Conservation (phyloP, 2,329 filamentous ascomycete species). For the Aureobasidium pullulans region DNA sequence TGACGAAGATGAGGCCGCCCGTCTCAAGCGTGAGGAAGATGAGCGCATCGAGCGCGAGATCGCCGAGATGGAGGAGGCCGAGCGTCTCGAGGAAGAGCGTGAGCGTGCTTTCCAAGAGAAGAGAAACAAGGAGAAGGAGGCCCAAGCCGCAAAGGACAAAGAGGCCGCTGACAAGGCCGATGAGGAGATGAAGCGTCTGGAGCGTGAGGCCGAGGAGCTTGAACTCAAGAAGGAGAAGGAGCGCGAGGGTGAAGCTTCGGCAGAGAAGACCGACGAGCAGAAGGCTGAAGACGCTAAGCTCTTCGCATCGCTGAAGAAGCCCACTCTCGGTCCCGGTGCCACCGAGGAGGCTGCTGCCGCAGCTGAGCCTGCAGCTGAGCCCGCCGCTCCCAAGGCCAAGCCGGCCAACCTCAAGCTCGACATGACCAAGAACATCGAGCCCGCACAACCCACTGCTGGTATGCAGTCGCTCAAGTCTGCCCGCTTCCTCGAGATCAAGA, state of each 20-base stretch:
- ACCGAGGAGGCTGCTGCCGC: slow-evolving; percentile 19
- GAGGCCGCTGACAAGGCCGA: slow-evolving; percentile 48
- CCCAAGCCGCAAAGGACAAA: slow-evolving; percentile 43
- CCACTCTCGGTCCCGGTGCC: slow-evolving; percentile 40
- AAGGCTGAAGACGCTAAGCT: slow-evolving; percentile 36
- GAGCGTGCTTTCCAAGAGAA: slow-evolving; percentile 69
- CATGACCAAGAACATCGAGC: slow-evolving; percentile 79
- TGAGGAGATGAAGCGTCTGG: slow-evolving; percentile 40
- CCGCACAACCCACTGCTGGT: slow-evolving; percentile 85
- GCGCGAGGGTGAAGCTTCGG: slow-evolving; percentile 19
- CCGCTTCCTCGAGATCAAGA: slow-evolving; percentile 74
- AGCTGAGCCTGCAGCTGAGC: slow-evolving; percentile 19
- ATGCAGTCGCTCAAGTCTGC: slow-evolving; percentile 90
- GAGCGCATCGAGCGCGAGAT: slow-evolving; percentile 50
- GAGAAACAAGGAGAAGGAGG: slow-evolving; percentile 52
- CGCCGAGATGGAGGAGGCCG: slow-evolving; percentile 50
- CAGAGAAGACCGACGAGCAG: slow-evolving; percentile 23
- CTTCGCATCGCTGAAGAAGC: slow-evolving; percentile 44
- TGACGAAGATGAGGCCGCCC: slow-evolving; percentile 24
- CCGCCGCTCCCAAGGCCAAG: slow-evolving; percentile 63
- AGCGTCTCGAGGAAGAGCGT: slow-evolving; percentile 49
- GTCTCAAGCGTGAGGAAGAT: slow-evolving; percentile 33
- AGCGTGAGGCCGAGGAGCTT: slow-evolving; percentile 43
- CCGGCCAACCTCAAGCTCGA: slow-evolving; percentile 83
- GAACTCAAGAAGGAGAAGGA: slow-evolving; percentile 37